phyloP scores from a whole-genome alignment of 768 basidiomycete species.

The Pisolithus orientalis region DNA sequence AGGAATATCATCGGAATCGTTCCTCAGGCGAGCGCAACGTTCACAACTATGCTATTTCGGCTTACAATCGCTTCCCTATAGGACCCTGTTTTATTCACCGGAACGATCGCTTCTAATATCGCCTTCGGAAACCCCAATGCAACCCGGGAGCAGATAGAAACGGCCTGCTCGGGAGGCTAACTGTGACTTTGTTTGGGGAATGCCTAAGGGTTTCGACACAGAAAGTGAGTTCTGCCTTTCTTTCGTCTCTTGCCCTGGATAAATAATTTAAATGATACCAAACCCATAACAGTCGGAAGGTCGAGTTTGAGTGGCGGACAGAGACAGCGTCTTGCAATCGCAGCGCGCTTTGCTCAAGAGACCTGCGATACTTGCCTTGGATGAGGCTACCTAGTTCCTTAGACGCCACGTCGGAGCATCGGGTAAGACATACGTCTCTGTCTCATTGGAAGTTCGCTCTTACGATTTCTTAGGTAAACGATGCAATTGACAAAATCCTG shows the following conservation, averaged over 20 bases:
- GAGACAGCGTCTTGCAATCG: constrained; percentile 75
- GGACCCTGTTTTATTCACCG: constrained; percentile 86
- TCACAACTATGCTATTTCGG: not conserved
- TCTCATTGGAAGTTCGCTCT: not conserved
- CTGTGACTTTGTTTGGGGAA: constrained; percentile 92
- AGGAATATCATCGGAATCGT: constrained; percentile 87
- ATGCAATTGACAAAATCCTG: constrained; percentile 86
- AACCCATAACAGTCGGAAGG: constrained; percentile 31
- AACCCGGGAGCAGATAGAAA: constrained; percentile 78
- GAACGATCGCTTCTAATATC: constrained; percentile 93
- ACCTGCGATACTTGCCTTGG: constrained; percentile 80
- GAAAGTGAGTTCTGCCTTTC: constrained; percentile 50
- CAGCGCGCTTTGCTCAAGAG: constrained; percentile 84
- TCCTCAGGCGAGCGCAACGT: constrained; percentile 52
- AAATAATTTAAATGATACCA: not conserved
- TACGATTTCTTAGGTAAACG: constrained; percentile 54
- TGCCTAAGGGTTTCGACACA: constrained; percentile 93
- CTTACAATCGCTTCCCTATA: constrained; percentile 7
- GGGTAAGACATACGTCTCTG: constrained; percentile 35
- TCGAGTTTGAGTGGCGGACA: constrained; percentile 54
- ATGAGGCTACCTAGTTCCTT: constrained; percentile 89
- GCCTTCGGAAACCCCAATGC: constrained; percentile 76
- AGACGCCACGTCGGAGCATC: constrained; percentile 83
- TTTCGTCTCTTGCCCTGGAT: not conserved
- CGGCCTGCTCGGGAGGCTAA: constrained; percentile 87